Evolutionary conservation across 2,329 filamentous ascomycete genomes (phyloP).

Genomic region (Aspergillus sp.): DNA sequence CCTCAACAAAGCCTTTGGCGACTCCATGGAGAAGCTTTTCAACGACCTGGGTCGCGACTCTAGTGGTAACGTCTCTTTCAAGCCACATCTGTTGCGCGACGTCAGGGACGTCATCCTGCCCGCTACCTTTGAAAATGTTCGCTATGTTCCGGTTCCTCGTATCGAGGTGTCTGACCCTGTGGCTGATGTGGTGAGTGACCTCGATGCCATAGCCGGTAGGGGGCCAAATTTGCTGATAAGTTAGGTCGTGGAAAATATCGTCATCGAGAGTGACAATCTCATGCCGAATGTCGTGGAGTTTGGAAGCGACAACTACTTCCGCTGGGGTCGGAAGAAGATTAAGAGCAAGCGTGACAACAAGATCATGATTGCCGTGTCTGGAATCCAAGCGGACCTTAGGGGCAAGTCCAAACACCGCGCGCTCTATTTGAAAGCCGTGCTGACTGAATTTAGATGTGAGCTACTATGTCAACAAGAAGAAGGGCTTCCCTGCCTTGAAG

Average conservation of each 20-base stretch:
- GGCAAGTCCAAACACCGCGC: conserved; percentile 21
- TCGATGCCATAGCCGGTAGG: no score
- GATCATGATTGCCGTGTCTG: conserved; percentile 79
- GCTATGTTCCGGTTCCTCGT: conserved; percentile 88
- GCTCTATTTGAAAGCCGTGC: neutral
- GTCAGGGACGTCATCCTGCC: conserved; percentile 84
- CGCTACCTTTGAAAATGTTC: conserved; percentile 74
- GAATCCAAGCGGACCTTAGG: conserved; percentile 86
- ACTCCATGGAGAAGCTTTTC: conserved; percentile 80
- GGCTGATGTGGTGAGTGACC: conserved; percentile 64
- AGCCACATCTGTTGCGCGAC: conserved; percentile 89
- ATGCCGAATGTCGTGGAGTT: conserved; percentile 90
- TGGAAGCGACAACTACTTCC: conserved; percentile 88
- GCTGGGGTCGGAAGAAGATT: conserved; percentile 88
- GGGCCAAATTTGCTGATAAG: neutral
- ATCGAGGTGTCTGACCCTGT: conserved; percentile 86
- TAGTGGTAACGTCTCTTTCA: conserved; percentile 82
- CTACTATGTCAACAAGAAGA: conserved; percentile 93
- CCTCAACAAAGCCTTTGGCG: conserved; percentile 77
- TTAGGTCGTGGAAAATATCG: conserved; percentile 80
- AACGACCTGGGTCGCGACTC: conserved; percentile 83
- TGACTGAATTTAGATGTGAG: conserved; percentile 64
- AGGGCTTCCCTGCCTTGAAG: conserved; percentile 83
- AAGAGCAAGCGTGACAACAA: conserved; percentile 79
- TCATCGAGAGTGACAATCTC: conserved; percentile 94